Base-by-base conservation (phyloP, 1,284 basidiomycete species). In the Nidula niveotomentosa region DNA sequence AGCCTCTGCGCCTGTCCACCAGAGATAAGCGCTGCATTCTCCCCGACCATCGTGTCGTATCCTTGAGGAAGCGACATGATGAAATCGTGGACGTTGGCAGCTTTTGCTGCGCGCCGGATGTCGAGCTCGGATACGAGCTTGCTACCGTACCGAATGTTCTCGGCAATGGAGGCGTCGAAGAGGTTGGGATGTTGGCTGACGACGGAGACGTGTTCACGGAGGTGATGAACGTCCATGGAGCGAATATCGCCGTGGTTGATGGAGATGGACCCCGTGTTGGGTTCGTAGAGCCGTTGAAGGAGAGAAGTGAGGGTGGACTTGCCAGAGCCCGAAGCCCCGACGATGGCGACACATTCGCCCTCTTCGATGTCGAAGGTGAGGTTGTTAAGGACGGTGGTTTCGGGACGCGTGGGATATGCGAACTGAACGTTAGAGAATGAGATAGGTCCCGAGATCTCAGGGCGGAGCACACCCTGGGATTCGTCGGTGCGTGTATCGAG, bases 1-100 rank as follows among this genome's bases (percentile, higher is more conserved):
- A 99, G 72, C 3, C 96, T 84, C 72, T 99, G 96, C 2, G 91
- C 93, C 69, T 99, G 96, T 1, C 96, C 96, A 35, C 96, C 96
- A 0, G 94, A 96, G 55, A 98, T 85, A 49, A 94, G 81, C 13
- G 83, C 74, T 0, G 93, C 94, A 67, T 94, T 94, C 72, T 96
- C 94, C 48, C 96, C 96, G 1, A 98, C 79, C 53, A 77, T 69
- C 0, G 94, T 97, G 48, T 92, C 86, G 75, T 98, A 98, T 0
- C 90, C 92, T 23, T 88, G 76, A 0, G 93, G 92, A 0, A 98
- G 79, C 6, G 77, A 71, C 74, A 82, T 77, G 67, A 98, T 84
- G 71, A 96, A 96, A n/a, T 92, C 89, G 73, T 96, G 89, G 3
- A 91, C 88, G 64, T 91, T 84, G 1, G 96, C 94, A 0, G 81